Evolutionary conservation across 306 rosid genomes (phyloP).

Genomic region (Comarum palustre): DNA sequence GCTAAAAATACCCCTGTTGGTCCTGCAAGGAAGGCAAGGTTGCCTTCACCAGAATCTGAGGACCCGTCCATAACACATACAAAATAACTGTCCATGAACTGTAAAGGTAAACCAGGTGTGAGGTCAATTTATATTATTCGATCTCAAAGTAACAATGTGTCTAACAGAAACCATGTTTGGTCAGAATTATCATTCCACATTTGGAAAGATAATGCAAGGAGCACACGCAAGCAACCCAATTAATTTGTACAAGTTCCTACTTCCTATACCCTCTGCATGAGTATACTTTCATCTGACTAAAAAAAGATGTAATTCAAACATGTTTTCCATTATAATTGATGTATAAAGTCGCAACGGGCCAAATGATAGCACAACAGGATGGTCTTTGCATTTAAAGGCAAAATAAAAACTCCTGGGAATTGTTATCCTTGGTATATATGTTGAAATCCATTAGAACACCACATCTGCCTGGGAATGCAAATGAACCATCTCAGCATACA

Average conservation of each 20-base stretch:
- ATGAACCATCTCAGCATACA: conserved; percentile 45
- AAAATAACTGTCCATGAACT: conserved; percentile 23
- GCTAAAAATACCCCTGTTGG: not conserved
- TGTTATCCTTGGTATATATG: conserved; percentile 24
- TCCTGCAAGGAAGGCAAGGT: too few species aligned
- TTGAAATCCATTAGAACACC: conserved; percentile 31
- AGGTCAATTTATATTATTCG: conserved; percentile 4
- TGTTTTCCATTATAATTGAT: conserved; percentile 43
- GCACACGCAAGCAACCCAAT: not conserved
- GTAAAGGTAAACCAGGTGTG: conserved; percentile 6
- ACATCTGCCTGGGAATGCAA: conserved; percentile 28
- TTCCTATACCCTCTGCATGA: not conserved
- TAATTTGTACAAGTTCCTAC: not conserved
- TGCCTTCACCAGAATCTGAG: conserved; percentile 16
- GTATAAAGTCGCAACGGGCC: conserved; percentile 73
- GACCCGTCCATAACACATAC: conserved; percentile 55
- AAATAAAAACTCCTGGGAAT: conserved; percentile 44
- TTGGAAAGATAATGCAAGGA: not conserved
- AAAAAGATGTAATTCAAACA: conserved; percentile 35
- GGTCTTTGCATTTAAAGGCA: conserved; percentile 65
- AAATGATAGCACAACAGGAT: conserved; percentile 56
- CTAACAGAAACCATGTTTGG: conserved; percentile 6
- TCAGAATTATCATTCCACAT: conserved; percentile 1
- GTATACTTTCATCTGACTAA: conserved; percentile 13
- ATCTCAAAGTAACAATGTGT: conserved; percentile 1